Evolutionary conservation across 805 yeast species (phyloP), one percentile per base, ranked within the genome.

Genomic region (Cyberlindnera veronae): DNA sequence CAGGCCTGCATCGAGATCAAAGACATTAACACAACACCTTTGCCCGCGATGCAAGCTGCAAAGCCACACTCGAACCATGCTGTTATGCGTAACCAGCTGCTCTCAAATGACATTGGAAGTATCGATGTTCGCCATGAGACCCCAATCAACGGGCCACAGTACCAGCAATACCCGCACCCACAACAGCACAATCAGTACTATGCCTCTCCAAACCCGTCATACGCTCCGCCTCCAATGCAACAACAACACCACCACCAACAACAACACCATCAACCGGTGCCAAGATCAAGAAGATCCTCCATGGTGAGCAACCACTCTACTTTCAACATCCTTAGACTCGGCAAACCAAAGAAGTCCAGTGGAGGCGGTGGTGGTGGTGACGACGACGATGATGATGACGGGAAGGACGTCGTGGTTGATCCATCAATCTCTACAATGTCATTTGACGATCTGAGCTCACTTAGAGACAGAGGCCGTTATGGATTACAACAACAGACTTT

Each of bases 381-480:
- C 22, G 64, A 54, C 23, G 64, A 58, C 14, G 64, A 57, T 15
- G 68, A 64, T 19, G 69, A 64, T 10, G 70, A 64, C 19, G 67
- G 64, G 1, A 69, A 63, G 23, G 69, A 63, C 14, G 51, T 61
- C 0, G 42, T 57, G 15, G 33, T 63, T 16, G 64, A 59, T 23
- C 53, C 57, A 5, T 62, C 64, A 15, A 68, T 65, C 3, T 58
- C 65, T 7, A 58, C 60, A 19, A 62, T 82, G 46, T 74, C 87
- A 0, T 80, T 81, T 47, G 77, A 76, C 46, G 90, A 84, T 52
- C 64, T 85, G 9, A 65, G 78, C 18, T 81, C 80, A 35, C 62
- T 81, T 2, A 66, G 82, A 36, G 86, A 81, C 48, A 71, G 83
- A 29, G 85, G 85, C 5, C 75, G 86, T 23, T 82, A 81, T 54